These are phyloP conservation scores for Auricularia cornea DNA, from an alignment of 768 basidiomycete genomes.

Conservation along the genomic window DNA sequence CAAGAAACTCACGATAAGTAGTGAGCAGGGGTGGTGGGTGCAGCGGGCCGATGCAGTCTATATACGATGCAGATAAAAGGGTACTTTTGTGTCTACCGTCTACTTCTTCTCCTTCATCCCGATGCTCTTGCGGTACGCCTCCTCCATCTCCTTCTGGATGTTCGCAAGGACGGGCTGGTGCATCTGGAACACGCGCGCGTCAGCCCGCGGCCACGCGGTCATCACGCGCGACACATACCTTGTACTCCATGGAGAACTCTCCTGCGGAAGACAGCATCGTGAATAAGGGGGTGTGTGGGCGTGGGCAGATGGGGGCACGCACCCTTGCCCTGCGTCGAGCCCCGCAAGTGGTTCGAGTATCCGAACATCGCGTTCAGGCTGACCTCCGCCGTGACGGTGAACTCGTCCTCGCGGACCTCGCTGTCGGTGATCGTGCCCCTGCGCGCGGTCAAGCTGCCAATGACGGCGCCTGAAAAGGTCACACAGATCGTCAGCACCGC, in stretches of 20 bases:
- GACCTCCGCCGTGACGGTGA: constrained; percentile 85
- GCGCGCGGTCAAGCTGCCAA: constrained; percentile 87
- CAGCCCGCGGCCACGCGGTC: not conserved
- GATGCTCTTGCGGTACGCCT: constrained; percentile 73
- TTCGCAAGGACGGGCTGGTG: constrained; percentile 81
- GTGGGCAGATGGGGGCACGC: constrained; percentile 41
- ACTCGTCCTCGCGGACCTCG: constrained; percentile 95
- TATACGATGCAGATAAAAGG: not conserved
- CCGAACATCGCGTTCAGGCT: constrained; percentile 98
- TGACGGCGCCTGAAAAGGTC: constrained; percentile 56
- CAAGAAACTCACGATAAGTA: not conserved
- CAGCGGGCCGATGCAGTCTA: not conserved
- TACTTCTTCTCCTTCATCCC: constrained; percentile 60
- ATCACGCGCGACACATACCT: constrained; percentile 36
- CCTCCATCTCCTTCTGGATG: constrained; percentile 82
- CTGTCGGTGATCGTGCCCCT: constrained; percentile 92
- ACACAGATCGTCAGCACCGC: not conserved
- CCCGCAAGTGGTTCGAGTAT: constrained; percentile 87
- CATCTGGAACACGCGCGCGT: constrained; percentile 33
- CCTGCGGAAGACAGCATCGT: constrained; percentile 16
- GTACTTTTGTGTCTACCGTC: not conserved
- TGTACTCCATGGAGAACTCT: constrained; percentile 45
- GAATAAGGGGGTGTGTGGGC: not conserved
- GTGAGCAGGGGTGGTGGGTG: not conserved
- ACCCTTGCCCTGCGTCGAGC: constrained; percentile 95